phyloP scores from a whole-genome alignment of 192 early-diverging fungal genomes.

The Borealophlyctis nickersoniae region DNA sequence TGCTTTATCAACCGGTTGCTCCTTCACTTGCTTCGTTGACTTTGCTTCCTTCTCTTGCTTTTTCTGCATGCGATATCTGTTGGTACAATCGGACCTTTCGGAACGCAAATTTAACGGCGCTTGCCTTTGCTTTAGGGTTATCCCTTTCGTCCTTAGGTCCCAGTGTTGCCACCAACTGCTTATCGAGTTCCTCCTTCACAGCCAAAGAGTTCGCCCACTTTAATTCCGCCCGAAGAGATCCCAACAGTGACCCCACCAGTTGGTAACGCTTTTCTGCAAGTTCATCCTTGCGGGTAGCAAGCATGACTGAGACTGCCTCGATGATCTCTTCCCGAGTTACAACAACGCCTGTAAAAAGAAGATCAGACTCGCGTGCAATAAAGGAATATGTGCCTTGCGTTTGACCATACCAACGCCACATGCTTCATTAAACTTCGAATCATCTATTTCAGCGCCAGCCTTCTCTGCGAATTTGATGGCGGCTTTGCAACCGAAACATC shows the following conservation, averaged over 20 bases:
- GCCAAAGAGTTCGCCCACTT: constrained; percentile 86
- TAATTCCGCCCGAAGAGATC: constrained; percentile 65
- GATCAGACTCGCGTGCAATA: neutral
- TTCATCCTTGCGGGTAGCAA: constrained; percentile 65
- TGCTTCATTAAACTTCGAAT: constrained; percentile 72
- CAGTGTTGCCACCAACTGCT: constrained; percentile 74
- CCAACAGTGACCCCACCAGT: constrained; percentile 72
- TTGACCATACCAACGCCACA: constrained; percentile 84
- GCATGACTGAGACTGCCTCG: constrained; percentile 57
- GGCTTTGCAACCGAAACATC: constrained; percentile 42
- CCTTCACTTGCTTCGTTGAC: constrained; percentile 18
- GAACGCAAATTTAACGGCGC: constrained; percentile 2
- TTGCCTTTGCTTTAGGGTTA: constrained; percentile 51
- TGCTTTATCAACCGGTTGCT: constrained; percentile 32
- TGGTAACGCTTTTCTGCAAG: constrained; percentile 84
- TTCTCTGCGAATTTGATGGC: constrained; percentile 86
- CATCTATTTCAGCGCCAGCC: constrained; percentile 52
- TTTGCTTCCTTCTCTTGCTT: constrained; percentile 66
- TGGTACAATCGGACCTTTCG: no score
- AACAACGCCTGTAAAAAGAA: constrained; percentile 63
- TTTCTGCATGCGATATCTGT: no score
- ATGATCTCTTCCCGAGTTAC: constrained; percentile 77
- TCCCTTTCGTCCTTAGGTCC: constrained; percentile 99
- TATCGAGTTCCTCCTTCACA: constrained; percentile 87
- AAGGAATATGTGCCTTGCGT: neutral